Evolutionary conservation across 345 rosid species (phyloP), one percentile per base, ranked within the genome.

Genomic region (Populus euphratica): DNA sequence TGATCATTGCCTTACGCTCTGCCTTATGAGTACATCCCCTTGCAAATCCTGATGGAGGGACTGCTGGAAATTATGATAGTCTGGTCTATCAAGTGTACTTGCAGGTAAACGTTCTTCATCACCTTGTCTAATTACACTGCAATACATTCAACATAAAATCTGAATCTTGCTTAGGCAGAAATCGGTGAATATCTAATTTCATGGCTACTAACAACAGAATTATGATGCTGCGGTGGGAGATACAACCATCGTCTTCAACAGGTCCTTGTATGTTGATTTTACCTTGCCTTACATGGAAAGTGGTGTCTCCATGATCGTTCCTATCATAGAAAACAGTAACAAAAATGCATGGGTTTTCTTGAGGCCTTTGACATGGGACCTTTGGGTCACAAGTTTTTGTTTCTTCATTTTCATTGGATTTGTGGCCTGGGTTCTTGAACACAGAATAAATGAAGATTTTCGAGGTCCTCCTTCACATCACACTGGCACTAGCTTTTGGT

Each of bases 161-260:
- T 47, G 18, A 47, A 47, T 12, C 50, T 12, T 47, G 50, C 50
- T 47, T 39, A 39, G 43, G 43, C 43, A 39, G 8, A 39, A 39
- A 8, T 8, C 3, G 52, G 52, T 43, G 47, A 43, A 43, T 11
- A 43, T 43, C 14, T 43, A 43, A 43, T 43, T 43, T 43, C 47
- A 43, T 20, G 61, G n/a, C 23, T 54, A 54, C 23, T 8, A n/a
- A 12, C 25, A 54, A 54, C 62, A 54, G 62, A 54, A 21, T 0
- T 88, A 50, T 17, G 96, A 91, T 77, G 91, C 85, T 4, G 87
- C 69, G 13, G 97, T 87, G 23, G 98, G 93, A 78, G 98, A 94
- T 76, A 29, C 68, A 23, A 88, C 98, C 5, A 90, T 92, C 23
- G 64, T 80, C 2, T 72, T 80, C 0, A 62, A 89, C 16, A 87